Evolutionary conservation across 192 early-diverging fungal genomes (phyloP).

Genomic region (Podila verticillata): DNA sequence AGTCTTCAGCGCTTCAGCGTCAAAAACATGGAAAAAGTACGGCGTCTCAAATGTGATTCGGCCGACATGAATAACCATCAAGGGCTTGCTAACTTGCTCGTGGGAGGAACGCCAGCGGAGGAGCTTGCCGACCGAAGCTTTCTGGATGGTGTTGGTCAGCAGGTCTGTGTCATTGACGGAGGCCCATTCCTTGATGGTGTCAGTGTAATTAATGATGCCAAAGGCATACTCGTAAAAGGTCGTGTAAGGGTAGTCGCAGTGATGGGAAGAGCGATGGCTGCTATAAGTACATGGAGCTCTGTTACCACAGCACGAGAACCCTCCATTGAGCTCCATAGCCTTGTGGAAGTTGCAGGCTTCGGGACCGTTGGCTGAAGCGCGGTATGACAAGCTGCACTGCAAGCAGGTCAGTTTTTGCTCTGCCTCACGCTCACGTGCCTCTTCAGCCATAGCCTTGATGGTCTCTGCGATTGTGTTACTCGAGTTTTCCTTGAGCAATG

Average conservation of each 20-base stretch:
- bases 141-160: slow-evolving; percentile 24
- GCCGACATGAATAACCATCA: slow-evolving; percentile 55
- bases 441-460: slow-evolving; percentile 42
- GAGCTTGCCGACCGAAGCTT: slow-evolving; percentile 44
- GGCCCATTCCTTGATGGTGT: slow-evolving; percentile 48
- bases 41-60: slow-evolving; percentile 26
- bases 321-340: slow-evolving; percentile 8
- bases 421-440: slow-evolving; percentile 36
- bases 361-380: slow-evolving; percentile 39
- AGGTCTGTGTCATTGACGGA: slow-evolving; percentile 34
- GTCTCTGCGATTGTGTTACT: slow-evolving; percentile 42
- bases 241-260: slow-evolving; percentile 53
- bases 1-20: slow-evolving; percentile 24
- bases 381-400: slow-evolving; percentile 51
- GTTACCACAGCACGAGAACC: slow-evolving; percentile 50
- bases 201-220: slow-evolving; percentile 42
- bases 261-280: slow-evolving; percentile 36
- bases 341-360: slow-evolving; percentile 52
- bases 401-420: slow-evolving; percentile 49
- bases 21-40: slow-evolving; percentile 50
- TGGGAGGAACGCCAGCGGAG: slow-evolving; percentile 44
- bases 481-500: slow-evolving; percentile 37
- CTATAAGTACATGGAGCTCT: slow-evolving; percentile 25
- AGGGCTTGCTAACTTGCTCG: slow-evolving; percentile 32
- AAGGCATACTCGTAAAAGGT: slow-evolving; percentile 35